A percentile compares a stretch with the other conserved stretches of the same genome.
Conservation (phyloP, 2,329 filamentous ascomycete genomes). For the Metarhizium humberi region DNA sequence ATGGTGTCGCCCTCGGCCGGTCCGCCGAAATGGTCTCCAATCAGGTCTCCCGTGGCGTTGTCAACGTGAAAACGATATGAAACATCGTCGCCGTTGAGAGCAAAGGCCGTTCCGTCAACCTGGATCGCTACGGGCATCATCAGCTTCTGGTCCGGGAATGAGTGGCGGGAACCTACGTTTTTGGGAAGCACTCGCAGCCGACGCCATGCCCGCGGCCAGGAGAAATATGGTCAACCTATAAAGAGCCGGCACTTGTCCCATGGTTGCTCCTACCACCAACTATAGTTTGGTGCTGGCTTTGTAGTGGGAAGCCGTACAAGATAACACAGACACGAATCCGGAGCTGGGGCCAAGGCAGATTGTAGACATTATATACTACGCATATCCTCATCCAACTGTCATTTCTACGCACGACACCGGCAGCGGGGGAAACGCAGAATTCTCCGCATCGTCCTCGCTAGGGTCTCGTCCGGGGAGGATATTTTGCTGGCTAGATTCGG, state of each 20-base stretch:
- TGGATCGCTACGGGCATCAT: slow-evolving; percentile 32
- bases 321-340: neutral
- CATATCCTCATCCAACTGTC: neutral
- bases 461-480: neutral
- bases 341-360: neutral
- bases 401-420: neutral
- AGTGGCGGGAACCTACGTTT: neutral
- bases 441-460: neutral
- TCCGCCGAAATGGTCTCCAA: slow-evolving; percentile 53
- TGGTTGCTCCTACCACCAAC: neutral
- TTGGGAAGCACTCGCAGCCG: neutral
- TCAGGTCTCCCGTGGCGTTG: slow-evolving; percentile 41
- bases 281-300: neutral
- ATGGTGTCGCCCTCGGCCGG: slow-evolving; percentile 38
- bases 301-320: neutral
- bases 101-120: slow-evolving; percentile 45
- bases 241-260: neutral
- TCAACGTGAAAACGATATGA: slow-evolving; percentile 59
- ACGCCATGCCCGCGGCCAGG: neutral
- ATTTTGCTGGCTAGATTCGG: neutral
- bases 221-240: neutral
- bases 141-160: neutral
- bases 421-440: neutral
- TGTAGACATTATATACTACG: neutral
- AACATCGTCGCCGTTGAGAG: slow-evolving; percentile 44